These are phyloP conservation scores for Zasmidium cellare DNA, from an alignment of 2,329 filamentous ascomycete species.

Conservation along the genomic window DNA sequence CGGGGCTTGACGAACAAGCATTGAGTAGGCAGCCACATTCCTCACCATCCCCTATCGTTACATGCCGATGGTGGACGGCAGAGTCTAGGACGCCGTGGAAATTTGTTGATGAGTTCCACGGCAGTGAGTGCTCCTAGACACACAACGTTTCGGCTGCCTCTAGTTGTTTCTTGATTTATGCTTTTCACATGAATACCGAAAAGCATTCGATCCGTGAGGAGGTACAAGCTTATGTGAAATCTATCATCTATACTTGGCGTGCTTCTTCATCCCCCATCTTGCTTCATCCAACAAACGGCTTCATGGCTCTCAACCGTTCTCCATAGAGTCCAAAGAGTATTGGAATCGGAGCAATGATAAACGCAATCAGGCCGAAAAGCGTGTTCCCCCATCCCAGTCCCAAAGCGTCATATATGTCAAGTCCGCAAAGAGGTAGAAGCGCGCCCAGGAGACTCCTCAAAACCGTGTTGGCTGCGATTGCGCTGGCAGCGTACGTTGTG, in stretches of 20 bases:
- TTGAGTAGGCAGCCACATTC: not conserved
- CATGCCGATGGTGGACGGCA: too few relatives aligned
- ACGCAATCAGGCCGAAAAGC: conserved; percentile 52
- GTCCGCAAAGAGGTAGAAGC: conserved; percentile 57
- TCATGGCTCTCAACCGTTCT: conserved; percentile 38
- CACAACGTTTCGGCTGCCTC: not conserved
- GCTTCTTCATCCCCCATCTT: not conserved
- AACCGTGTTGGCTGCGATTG: conserved; percentile 64
- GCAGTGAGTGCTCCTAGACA: not conserved
- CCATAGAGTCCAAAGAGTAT: conserved; percentile 47
- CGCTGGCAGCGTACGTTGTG: conserved; percentile 58
- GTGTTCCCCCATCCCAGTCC: conserved; percentile 63
- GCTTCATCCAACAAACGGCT: not conserved
- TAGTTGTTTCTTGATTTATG: too few relatives aligned
- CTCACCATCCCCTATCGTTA: too few relatives aligned
- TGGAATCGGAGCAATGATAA: conserved; percentile 47
- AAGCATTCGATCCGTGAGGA: too few relatives aligned
- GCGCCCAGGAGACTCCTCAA: conserved; percentile 56
- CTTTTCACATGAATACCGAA: too few relatives aligned
- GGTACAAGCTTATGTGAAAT: too few relatives aligned
- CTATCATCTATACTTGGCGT: not conserved
- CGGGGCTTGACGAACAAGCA: not conserved
- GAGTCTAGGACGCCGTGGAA: not conserved
- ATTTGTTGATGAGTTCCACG: not conserved
- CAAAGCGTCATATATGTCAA: conserved; percentile 59